Base-by-base conservation (phyloP, 768 basidiomycete species). In the Collybia sordida region DNA sequence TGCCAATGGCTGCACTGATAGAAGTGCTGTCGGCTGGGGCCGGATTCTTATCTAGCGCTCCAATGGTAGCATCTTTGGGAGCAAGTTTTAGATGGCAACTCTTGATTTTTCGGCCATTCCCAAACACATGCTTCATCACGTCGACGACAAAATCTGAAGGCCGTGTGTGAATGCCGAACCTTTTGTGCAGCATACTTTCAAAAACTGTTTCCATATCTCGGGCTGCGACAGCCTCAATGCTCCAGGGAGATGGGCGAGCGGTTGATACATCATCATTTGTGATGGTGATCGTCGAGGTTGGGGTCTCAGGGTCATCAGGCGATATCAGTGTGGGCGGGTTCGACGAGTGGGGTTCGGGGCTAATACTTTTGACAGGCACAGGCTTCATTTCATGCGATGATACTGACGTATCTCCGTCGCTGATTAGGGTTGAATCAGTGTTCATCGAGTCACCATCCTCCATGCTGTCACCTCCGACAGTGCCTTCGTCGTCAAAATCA, bases 71-170 rank as follows among this genome's bases (percentile, higher is more conserved):
- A 31, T 59, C 52, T 28, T 39, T 55, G 31, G 85, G 82, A 12
- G 85, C 83, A 9, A 89, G 64, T 47, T 80, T 79, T 17, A 88
- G 64, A 48, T 82, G 75, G 56, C 79, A 76, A 28, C 71, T 77
- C 40, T 70, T 67, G 39, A 72, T 59, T 61, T 79, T 77, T 47
- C 74, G 68, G 4, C 71, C 70, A 8, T 70, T 61, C 9, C 83
- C 83, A 62, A 88, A 90, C 2, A 78, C 67, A 12, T 66, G 58
- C 48, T 71, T 64, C 40, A 88, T 57, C 42, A 73, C 47, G 9
- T 72, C 67, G 9, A 70, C 52, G n/a, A 87, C 52, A 58, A 80
- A 75, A 38, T 77, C 67, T 28, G 77, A 68, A 3, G 84, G 83
- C 0, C 72, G 74, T 0, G 77, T 73, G 50, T 82, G 71, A 37